These are phyloP conservation scores for Apophysomyces variabilis DNA, from an alignment of 371 early-diverging fungal species.

Conservation along the genomic window DNA sequence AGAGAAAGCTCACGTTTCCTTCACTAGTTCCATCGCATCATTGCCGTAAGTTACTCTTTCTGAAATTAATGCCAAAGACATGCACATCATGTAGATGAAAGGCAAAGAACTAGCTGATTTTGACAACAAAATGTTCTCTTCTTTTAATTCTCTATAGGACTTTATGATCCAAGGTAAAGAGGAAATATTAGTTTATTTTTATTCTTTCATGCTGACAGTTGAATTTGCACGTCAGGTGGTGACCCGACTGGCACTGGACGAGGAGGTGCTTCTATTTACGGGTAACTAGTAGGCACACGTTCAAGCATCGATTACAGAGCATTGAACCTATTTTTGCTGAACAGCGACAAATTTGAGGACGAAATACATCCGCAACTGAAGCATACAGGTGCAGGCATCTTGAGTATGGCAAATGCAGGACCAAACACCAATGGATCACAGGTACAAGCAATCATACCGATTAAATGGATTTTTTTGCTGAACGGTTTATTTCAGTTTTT, in stretches of 20 bases:
- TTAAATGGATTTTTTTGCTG: neutral
- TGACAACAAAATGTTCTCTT: neutral
- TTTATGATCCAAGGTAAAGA: conserved; percentile 83
- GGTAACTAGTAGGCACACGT: conserved; percentile 38
- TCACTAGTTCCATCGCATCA: conserved; percentile 79
- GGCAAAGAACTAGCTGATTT: neutral
- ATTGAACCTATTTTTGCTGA: conserved; percentile 7
- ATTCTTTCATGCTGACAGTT: neutral
- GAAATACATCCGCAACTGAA: conserved; percentile 74
- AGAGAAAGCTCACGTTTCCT: neutral
- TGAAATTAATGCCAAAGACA: neutral
- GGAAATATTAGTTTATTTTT: neutral
- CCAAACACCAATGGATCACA: conserved; percentile 86
- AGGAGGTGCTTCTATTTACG: conserved; percentile 73
- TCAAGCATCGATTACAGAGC: neutral
- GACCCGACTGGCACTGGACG: conserved; percentile 68
- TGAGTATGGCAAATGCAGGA: conserved; percentile 89
- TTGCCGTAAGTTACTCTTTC: conserved; percentile 52
- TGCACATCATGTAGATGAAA: neutral
- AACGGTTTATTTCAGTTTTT: conserved; percentile 51
- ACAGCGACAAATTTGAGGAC: conserved; percentile 74
- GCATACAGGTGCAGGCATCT: conserved; percentile 81
- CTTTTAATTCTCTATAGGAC: conserved; percentile 37
- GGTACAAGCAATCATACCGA: conserved; percentile 34
- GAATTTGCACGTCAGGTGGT: conserved; percentile 31